Evolutionary conservation across 495 filamentous ascomycete genomes (phyloP).

Genomic region (Hypoxylon crocopeplum): DNA sequence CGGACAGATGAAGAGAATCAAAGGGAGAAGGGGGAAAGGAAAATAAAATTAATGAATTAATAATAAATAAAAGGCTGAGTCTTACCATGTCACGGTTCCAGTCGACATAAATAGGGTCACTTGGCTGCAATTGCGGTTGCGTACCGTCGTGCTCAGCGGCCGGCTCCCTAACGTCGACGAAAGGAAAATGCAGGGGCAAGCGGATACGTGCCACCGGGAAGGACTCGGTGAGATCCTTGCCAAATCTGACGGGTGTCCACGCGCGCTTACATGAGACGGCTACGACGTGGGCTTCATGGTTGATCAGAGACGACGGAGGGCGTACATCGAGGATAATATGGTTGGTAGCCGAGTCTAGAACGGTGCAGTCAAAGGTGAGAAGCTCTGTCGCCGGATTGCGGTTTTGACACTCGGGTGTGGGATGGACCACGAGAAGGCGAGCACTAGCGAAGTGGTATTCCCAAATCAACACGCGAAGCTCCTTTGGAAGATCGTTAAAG

Average conservation of each 20-base stretch:
- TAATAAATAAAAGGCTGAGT: too few relatives aligned
- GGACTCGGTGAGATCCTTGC: conserved; percentile 18
- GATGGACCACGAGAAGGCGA: conserved; percentile 31
- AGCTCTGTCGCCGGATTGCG: conserved; percentile 18
- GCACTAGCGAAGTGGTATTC: conserved; percentile 42
- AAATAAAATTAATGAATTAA: too few relatives aligned
- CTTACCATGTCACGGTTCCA: conserved; percentile 19
- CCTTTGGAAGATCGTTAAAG: conserved; percentile 36
- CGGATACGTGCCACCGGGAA: conserved; percentile 9
- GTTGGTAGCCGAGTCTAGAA: conserved; percentile 32
- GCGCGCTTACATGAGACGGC: conserved; percentile 9
- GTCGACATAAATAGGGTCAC: conserved; percentile 23
- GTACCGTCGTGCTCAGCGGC: not conserved
- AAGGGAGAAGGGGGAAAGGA: too few relatives aligned
- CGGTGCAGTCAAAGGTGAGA: conserved; percentile 17
- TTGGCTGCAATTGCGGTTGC: not conserved
- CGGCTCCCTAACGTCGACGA: not conserved
- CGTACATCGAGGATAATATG: conserved; percentile 10
- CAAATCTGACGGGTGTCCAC: conserved; percentile 20
- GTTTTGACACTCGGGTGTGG: conserved; percentile 16
- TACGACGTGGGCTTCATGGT: conserved; percentile 22
- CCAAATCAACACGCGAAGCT: conserved; percentile 41
- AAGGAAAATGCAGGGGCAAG: conserved; percentile 9
- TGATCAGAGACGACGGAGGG: conserved; percentile 24
- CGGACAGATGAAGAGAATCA: too few relatives aligned